Percentiles rank a stretch among this genome's conserved stretches.
phyloP scores from a whole-genome alignment of 2,329 filamentous ascomycete genomes.

The Cercospora janseana region DNA sequence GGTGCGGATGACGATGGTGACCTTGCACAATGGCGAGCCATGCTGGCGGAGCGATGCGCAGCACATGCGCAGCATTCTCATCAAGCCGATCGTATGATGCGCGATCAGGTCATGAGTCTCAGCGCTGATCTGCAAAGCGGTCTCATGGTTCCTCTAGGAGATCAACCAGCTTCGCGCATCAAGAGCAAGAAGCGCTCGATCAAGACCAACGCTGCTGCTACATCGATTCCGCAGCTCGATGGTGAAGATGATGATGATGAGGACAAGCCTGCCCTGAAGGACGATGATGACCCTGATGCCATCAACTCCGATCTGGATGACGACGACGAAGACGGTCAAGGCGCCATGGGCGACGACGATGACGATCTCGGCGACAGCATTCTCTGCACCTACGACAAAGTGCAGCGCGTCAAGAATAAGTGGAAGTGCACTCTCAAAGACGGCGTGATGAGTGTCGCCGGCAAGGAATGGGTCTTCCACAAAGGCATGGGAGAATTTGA shows the following conservation, averaged over 20 bases:
- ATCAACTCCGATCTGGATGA: constrained; percentile 99
- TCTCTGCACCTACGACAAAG: constrained; percentile 99
- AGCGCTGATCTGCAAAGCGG: constrained; percentile 71
- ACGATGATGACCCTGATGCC: constrained; percentile 75
- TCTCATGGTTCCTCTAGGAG: constrained; percentile 69
- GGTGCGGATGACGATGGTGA: constrained; percentile 61
- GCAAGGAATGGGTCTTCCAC: constrained; percentile 92
- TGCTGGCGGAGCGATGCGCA: constrained; percentile 58
- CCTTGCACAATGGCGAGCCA: constrained; percentile 55
- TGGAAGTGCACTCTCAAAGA: constrained; percentile 98
- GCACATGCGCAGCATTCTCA: constrained; percentile 52
- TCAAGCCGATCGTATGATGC: constrained; percentile 67
- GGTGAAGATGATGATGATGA: constrained; percentile 58
- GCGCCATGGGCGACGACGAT: constrained; percentile 56
- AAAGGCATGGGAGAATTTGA: constrained; percentile 97
- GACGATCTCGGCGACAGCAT: constrained; percentile 85
- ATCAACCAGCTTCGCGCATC: constrained; percentile 42
- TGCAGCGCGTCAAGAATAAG: constrained; percentile 96
- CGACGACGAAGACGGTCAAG: constrained; percentile 70
- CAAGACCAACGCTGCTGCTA: constrained; percentile 2
- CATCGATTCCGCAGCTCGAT: constrained; percentile 48
- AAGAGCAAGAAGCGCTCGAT: constrained; percentile 36
- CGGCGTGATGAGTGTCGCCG: constrained; percentile 87
- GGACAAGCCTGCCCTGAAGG: constrained; percentile 44
- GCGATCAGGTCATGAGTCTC: constrained; percentile 63